Conservation (phyloP, 192 early-diverging fungal genomes). For the Coemansia sp. region DNA sequence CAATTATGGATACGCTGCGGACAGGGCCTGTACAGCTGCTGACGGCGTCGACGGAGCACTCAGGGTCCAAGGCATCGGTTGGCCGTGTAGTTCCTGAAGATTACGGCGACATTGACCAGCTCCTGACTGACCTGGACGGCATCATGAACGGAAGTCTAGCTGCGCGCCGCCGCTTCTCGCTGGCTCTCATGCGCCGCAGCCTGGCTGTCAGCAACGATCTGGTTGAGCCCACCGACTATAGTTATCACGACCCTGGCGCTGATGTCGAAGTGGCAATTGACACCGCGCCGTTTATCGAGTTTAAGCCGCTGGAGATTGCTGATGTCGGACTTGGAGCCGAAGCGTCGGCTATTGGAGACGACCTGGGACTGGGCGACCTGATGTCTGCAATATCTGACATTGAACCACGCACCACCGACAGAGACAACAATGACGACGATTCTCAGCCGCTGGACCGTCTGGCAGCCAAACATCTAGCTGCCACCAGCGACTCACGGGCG, state of each 20-base stretch:
- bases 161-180: conserved; percentile 47
- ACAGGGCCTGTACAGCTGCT: conserved; percentile 37
- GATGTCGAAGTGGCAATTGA: not conserved
- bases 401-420: not conserved
- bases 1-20: conserved; percentile 39
- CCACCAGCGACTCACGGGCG: not conserved
- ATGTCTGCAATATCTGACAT: conserved; percentile 9
- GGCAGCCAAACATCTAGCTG: not conserved
- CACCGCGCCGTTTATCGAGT: conserved; percentile 18
- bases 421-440: conserved; percentile 12
- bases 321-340: conserved; percentile 9
- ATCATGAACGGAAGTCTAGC: conserved; percentile 47
- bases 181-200: conserved; percentile 45
- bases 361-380: conserved; percentile 32
- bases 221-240: conserved; percentile 37
- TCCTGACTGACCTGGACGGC: conserved; percentile 43
- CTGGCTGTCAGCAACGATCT: conserved; percentile 39
- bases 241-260: not conserved
- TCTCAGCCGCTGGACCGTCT: conserved; percentile 2
- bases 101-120: conserved; percentile 46
- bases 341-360: conserved; percentile 1
- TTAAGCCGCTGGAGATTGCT: conserved; percentile 42
- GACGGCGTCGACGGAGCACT: conserved; percentile 46
- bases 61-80: conserved; percentile 46
- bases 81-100: conserved; percentile 41